A percentile compares a stretch with the other conserved stretches of the same genome.
phyloP scores from a whole-genome alignment of 2,329 filamentous ascomycete genomes.

The Fusarium haematococcum region DNA sequence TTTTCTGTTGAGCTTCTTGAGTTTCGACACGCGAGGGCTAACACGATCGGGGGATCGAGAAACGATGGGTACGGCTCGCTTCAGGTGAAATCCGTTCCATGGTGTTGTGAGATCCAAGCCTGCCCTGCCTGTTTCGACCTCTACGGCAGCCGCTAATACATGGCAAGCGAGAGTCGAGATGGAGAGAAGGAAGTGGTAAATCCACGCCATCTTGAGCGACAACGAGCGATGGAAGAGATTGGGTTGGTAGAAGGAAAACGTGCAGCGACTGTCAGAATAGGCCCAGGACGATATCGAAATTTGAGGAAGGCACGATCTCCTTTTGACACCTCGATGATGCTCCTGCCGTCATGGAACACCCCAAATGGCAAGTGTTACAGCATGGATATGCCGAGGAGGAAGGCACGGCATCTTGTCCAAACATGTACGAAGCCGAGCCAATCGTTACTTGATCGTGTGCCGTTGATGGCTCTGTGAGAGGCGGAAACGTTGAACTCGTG shows the following conservation, averaged over 20 bases:
- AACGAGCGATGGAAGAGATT: not conserved
- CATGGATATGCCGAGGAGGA: constrained; percentile 5
- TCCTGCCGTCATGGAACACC: not conserved
- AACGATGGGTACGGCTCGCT: constrained; percentile 47
- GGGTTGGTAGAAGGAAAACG: not conserved
- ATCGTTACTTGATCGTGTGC: not conserved
- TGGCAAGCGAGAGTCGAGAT: constrained; percentile 9
- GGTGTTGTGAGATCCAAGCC: constrained; percentile 51
- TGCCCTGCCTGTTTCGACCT: not conserved
- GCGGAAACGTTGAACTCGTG: not conserved
- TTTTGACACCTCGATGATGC: not conserved
- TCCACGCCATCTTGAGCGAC: not conserved
- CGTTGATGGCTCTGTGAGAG: not conserved
- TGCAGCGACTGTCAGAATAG: not conserved
- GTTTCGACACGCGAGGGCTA: constrained; percentile 48
- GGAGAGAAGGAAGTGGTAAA: not conserved
- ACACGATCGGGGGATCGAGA: constrained; percentile 44
- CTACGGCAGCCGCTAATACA: not conserved
- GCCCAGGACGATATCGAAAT: no score
- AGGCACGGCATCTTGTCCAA: not conserved
- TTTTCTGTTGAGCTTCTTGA: constrained; percentile 46
- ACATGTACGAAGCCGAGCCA: not conserved
- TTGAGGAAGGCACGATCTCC: not conserved
- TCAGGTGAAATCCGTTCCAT: constrained; percentile 54
- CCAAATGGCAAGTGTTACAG: constrained; percentile 11